Base-by-base conservation (phyloP, 73 alveolate genomes). In the Chromera velia region DNA sequence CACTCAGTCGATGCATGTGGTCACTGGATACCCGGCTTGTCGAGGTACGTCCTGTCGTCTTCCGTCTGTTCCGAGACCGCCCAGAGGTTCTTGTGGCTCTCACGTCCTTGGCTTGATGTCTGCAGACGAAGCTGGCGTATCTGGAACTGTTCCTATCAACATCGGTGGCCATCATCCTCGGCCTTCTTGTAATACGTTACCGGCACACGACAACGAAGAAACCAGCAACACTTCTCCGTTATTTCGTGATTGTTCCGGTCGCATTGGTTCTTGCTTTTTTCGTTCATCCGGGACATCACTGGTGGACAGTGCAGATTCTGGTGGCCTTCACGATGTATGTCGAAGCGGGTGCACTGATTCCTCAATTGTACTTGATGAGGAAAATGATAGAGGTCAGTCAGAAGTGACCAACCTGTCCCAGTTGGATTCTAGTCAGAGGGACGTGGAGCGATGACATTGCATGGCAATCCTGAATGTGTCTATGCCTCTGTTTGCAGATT, bases 331-430 rank as follows among this genome's bases (percentile, higher is more conserved):
- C 86, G 9, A 79, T 79, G 86, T 55, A 22, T 68, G 24, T 55
- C 70, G 30, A 79, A 70, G 86, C 80, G 1, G 46, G 68, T 68
- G 86, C 79, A 29, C 74, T 79, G 67, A 22, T 79, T 10, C 86
- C 86, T 9, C 86, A 79, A 28, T 68, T 79, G 68, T 79, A 76
- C 79, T 74, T 79, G 49, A 79, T 79, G 86, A 73, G 86, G 79
- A 79, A 69, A 72, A 79, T 79, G 86, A 79, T 70, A 33, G 86
- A 79, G 86, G 86, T 55, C 1, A 64, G 32, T 30, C 4, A 40
- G 22, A n/a, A n/a, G n/a, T n/a, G n/a, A n/a, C n/a, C n/a, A n/a
- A n/a, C n/a, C n/a, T n/a, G n/a, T n/a, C n/a, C n/a, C n/a, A n/a
- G n/a, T n/a, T n/a, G n/a, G n/a, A n/a, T n/a, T n/a, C n/a, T n/a